Base-by-base conservation (phyloP, 805 yeast genomes). In the Kluyveromyces lactis region DNA sequence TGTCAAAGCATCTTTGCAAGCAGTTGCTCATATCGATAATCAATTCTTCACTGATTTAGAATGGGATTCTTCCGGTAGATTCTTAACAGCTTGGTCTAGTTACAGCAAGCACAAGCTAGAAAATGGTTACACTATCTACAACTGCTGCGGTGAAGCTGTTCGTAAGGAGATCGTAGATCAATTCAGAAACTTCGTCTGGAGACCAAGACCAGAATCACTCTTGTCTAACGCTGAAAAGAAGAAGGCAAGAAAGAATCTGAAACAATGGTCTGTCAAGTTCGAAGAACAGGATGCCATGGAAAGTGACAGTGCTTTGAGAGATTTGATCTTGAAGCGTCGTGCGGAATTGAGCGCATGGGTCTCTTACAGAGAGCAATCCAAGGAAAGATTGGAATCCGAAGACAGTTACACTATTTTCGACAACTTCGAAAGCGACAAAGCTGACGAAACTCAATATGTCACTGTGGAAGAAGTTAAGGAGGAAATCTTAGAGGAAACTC, bases 1-100 rank as follows among this genome's bases (percentile, higher is more conserved):
- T 40, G 75, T 73, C 26, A 63, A 68, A 13, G 76, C 79, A 31
- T 75, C 75, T 48, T 70, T 81, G 45, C 77, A 77, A 57, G 71
- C 72, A 52, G 65, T 90, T 47, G 77, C 73, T 43, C 65, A 73
- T 28, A 79, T 79, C 47, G 79, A 76, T 51, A 83, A 72, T 56
- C 71, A 75, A 40, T 94, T 95, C 46, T 73, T 87, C 66, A 82
- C 95, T 37, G 84, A 82, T 58, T 57, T 87, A 45, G 70, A 79
- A 39, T 92, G 98, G 98, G 98, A 92, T 64, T 90, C 95, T 42
- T 81, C 95, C 38, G 98, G 98, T 51, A 76, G 97, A 65, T 87
- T 72, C 61, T 69, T 90, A 39, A 81, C 90, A 36, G 85, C 82
- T 15, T 84, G 90, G 86, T 86, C 96, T 5, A 82, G 95, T 16